phyloP scores from a whole-genome alignment of 768 basidiomycete genomes.

The Hygrocybe punicea region DNA sequence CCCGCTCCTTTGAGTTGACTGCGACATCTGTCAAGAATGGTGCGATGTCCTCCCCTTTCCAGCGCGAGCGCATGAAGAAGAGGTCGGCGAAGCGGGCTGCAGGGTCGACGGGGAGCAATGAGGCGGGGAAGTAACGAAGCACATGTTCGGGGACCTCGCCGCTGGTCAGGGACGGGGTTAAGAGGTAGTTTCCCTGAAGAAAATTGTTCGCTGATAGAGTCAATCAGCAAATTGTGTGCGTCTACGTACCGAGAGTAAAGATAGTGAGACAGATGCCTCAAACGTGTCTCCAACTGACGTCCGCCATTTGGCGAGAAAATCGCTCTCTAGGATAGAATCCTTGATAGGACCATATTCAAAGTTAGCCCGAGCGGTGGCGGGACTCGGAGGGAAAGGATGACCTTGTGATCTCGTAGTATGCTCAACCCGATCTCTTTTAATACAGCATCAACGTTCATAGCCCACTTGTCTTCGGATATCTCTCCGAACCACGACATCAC shows the following conservation, averaged over 20 bases:
- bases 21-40: slow-evolving; percentile 83
- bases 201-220: neutral
- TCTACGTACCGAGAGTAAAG: slow-evolving; percentile 61
- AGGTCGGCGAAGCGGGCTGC: slow-evolving; percentile 81
- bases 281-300: slow-evolving; percentile 76
- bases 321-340: slow-evolving; percentile 51
- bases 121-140: slow-evolving; percentile 73
- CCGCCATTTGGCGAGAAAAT: slow-evolving; percentile 68
- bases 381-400: slow-evolving; percentile 19
- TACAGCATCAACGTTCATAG: slow-evolving; percentile 56
- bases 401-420: slow-evolving; percentile 61
- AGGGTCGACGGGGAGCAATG: slow-evolving; percentile 72
- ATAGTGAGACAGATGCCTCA: slow-evolving; percentile 54
- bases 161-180: slow-evolving; percentile 38
- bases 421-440: slow-evolving; percentile 77
- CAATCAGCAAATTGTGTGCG: neutral
- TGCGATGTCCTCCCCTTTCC: slow-evolving; percentile 75
- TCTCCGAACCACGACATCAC: slow-evolving; percentile 83
- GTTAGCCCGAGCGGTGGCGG: neutral
- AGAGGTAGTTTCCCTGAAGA: slow-evolving; percentile 72
- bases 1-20: slow-evolving; percentile 80
- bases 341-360: slow-evolving; percentile 17
- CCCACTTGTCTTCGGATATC: slow-evolving; percentile 56
- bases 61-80: slow-evolving; percentile 73
- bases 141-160: slow-evolving; percentile 24